A percentile compares a stretch with the other conserved stretches of the same genome.
Conservation (phyloP, 768 basidiomycete genomes). For the Dioszegia aurantiaca region DNA sequence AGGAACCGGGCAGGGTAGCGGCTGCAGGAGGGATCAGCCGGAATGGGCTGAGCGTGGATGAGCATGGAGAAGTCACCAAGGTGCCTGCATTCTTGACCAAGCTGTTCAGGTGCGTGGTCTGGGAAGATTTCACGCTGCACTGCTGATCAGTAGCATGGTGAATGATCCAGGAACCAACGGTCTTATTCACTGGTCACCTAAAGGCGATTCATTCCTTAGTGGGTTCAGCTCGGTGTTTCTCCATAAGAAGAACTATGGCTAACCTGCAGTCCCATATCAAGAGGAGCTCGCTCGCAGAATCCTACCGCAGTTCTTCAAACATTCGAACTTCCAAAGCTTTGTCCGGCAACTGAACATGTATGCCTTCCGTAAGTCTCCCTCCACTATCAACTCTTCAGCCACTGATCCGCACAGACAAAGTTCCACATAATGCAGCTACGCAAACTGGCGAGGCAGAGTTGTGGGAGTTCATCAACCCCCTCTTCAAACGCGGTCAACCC, state of each 20-base stretch:
- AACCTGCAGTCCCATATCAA: conserved; percentile 72
- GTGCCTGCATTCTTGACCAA: conserved; percentile 89
- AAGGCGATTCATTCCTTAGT: conserved; percentile 92
- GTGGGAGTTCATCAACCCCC: conserved; percentile 81
- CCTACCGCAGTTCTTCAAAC: conserved; percentile 54
- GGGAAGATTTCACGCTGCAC: neutral
- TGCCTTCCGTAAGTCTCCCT: conserved; percentile 64
- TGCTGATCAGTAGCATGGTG: conserved; percentile 67
- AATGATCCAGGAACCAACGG: conserved; percentile 76
- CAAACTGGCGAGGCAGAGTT: conserved; percentile 65
- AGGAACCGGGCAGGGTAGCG: neutral
- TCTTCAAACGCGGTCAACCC: conserved; percentile 84
- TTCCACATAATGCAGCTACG: conserved; percentile 93
- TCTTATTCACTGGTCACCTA: conserved; percentile 86
- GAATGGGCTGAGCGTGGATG: conserved; percentile 40
- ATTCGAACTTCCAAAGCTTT: conserved; percentile 53
- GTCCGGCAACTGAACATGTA: conserved; percentile 53
- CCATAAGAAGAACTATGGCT: neutral
- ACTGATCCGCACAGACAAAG: conserved; percentile 43
- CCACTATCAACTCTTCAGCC: neutral
- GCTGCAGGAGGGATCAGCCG: conserved; percentile 16
- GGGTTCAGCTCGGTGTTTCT: conserved; percentile 14
- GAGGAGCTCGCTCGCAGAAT: conserved; percentile 82
- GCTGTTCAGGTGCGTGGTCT: conserved; percentile 71
- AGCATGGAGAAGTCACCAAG: conserved; percentile 50